Base-by-base conservation (phyloP, 2,329 filamentous ascomycete species). In the Fusarium tupiense region DNA sequence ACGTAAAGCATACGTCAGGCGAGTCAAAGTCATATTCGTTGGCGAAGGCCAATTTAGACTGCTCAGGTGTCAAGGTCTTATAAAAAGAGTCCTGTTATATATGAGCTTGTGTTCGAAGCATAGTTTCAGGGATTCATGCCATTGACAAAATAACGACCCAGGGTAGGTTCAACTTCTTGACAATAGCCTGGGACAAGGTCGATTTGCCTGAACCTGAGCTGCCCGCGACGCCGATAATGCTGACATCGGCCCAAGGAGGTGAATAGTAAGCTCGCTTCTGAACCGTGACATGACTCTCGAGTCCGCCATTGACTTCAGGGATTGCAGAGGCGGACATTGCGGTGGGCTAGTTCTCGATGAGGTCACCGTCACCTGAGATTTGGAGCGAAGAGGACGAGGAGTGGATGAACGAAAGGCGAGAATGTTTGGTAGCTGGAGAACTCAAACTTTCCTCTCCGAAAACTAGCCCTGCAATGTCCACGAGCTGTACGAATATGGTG, bases 121-220 rank as follows among this genome's bases (percentile, higher is more conserved):
- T 49, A 33, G 44, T 46, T 33, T 37, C 43, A 43, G 57, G 62
- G 33, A 26, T 57, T 80, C 85, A 80, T 88, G 96, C 94, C 92
- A 99, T 98, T 47, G 95, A 97, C 78, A 99, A 84, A 83, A 99
- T 98, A 57, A 98, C 95, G 71, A 99, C 96, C 96, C 96, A 99
- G 64, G 96, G 96, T 73, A 99, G 86, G 83, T 96, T 98, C 78
- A 99, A 86, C 79, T 93, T 92, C 78, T 90, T 92, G 74, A 98
- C 94, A 77, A 99, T 98, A 73, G 96, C 94, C 81, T 97, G 90
- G 38, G 96, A 95, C 61, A 99, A 86, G 12, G 95, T 98, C 12
- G 96, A 98, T 87, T 99, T 99, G 66, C 96, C 84, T 33, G 96
- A 98, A 47, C 96, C 96, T 35, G 96, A 98, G 83, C 94, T 96